Evolutionary conservation across 768 basidiomycete species (phyloP).

Genomic region (Phlebiopsis gigantea): DNA sequence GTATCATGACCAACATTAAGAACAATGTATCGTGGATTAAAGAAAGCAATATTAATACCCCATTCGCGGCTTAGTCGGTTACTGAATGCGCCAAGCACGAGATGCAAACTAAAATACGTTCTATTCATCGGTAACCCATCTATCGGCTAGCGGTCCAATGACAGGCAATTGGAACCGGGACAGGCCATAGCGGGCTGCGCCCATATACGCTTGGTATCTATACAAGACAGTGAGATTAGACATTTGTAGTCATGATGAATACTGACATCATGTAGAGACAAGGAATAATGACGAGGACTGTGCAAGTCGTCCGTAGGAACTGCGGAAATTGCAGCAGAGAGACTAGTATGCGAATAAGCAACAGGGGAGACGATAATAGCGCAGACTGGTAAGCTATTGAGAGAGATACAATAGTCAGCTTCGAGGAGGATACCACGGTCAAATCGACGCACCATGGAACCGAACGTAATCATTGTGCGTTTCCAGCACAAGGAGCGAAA

Average conservation of each 20-base stretch:
- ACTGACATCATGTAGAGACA: conserved; percentile 55
- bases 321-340: conserved; percentile 48
- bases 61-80: neutral
- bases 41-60: too few relatives aligned
- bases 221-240: neutral
- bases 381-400: conserved; percentile 72
- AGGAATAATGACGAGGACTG: conserved; percentile 37
- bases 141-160: conserved; percentile 60
- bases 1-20: neutral
- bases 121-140: conserved; percentile 64
- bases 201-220: conserved; percentile 48
- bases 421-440: neutral
- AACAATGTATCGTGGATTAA: neutral
- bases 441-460: conserved; percentile 59
- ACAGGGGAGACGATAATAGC: conserved; percentile 57
- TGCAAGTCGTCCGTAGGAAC: conserved; percentile 46
- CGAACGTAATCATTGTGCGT: conserved; percentile 73
- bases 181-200: conserved; percentile 47
- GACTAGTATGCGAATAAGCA: conserved; percentile 49
- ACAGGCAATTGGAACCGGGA: conserved; percentile 55
- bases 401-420: neutral
- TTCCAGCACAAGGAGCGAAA: conserved; percentile 64
- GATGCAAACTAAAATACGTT: too few relatives aligned
- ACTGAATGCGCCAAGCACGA: neutral
- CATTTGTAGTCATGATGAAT: neutral